Evolutionary conservation across 2,329 filamentous ascomycete genomes (phyloP), one percentile per base, ranked within the genome.

Genomic region (Beauveria australis): DNA sequence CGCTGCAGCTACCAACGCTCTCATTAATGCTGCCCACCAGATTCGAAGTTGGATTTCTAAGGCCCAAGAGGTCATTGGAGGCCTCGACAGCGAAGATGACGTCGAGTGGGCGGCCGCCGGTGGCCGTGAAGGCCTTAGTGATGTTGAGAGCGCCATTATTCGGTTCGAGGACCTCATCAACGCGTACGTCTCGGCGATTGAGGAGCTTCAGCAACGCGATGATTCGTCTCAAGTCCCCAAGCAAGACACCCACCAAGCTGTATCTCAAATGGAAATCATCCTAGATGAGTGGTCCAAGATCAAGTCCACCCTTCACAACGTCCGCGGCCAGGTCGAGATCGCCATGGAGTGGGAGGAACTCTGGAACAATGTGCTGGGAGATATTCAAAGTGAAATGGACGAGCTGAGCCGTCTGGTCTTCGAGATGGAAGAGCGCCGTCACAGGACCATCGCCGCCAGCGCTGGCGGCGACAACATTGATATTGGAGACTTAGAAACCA

Each of bases 271-370:
- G 89, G 93, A 97, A 68, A 80, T 81, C 22, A 94, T 96, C 62
- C 78, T 96, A 63, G 80, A 81, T 41, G 90, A 92, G 68, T 99
- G 94, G 94, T 81, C 85, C 49, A 86, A 87, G 65, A 93, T 97
- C 67, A 89, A 91, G 67, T 80, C 78, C 47, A 88, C 89, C 1
- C 77, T 99, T 55, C 89, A 88, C 64, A 87, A 77, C 28, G 89
- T 96, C 60, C 96, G 96, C 71, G 84, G 84, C 53, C 93, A 97
- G 70, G 93, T 99, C 19, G 94, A 97, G 73, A 86, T 96, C 62
- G 94, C 94, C 52, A 96, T 97, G 92, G 94, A 99, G 71, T 99
- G 93, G 93, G 92, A 97, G 73, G 92, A 97, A 75, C 80, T 99
- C 41, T 97, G 94, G 93, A 91, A 91, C 67, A 91, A 84, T 64